phyloP scores from a whole-genome alignment of 768 basidiomycete species.

The Cantharellus cinnabarinus region DNA sequence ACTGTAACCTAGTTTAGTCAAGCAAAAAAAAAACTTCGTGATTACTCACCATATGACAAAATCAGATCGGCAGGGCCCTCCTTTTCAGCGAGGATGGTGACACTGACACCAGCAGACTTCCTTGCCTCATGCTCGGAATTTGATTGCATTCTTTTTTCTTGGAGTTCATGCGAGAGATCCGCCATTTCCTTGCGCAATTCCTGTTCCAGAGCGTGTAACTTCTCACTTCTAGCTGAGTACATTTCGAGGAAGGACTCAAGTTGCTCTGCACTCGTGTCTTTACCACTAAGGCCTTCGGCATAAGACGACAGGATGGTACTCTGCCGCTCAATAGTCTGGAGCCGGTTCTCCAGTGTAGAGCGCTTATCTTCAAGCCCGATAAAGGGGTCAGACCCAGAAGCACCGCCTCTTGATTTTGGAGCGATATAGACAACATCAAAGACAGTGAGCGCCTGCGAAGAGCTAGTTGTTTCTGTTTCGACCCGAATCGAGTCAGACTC shows the following conservation, averaged over 20 bases:
- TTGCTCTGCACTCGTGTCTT: neutral
- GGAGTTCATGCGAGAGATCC: neutral
- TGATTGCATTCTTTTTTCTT: neutral
- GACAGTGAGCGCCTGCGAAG: neutral
- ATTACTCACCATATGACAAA: neutral
- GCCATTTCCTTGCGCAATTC: neutral
- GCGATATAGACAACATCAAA: neutral
- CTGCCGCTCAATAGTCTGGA: neutral
- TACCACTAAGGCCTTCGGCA: neutral
- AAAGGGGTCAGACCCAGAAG: neutral
- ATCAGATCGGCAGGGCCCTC: neutral
- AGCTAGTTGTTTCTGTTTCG: neutral
- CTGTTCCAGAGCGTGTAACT: neutral
- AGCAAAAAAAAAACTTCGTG: neutral
- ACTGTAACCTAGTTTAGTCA: neutral
- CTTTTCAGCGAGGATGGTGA: neutral
- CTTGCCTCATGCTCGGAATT: neutral
- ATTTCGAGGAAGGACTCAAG: neutral
- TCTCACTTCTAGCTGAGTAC: neutral
- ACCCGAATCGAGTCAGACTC: neutral
- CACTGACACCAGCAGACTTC: neutral
- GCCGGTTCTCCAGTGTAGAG: neutral
- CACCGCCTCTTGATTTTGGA: neutral
- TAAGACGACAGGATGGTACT: neutral
- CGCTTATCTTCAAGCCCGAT: neutral